Evolutionary conservation across 495 filamentous ascomycete species (phyloP), one percentile per base, ranked within the genome.

Genomic region (Evernia prunastri): DNA sequence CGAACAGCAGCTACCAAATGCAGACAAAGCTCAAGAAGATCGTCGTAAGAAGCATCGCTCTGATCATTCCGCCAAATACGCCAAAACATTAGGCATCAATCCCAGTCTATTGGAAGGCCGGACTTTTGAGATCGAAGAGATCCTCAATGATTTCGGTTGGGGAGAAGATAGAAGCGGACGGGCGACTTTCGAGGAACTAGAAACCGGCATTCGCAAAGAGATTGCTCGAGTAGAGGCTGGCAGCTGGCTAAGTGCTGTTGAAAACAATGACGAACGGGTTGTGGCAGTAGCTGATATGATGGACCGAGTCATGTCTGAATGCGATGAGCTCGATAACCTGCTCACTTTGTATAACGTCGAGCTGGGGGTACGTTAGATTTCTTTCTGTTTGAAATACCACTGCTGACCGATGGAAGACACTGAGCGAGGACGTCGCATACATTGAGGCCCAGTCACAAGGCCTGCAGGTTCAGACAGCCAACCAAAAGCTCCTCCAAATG

Each of bases 361-460:
- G 76, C 76, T 98, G 56, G 90, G 90, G 64, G 91, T 96, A 80
- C 80, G 90, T 84, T 10, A 31, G 8, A 10, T 49, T 10, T 47
- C 13, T 7, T 39, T 27, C 40, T 60, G 13, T 27, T 36, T 36
- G 57, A 29, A 43, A 25, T 58, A 40, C 7, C 51, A 31, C 29
- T 59, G 63, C 78, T 86, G 72, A 83, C 67, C 42, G 43, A 40
- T n/a, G 36, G 23, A 64, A 96, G 90, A 97, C 91, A 54, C 80
- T 98, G 4, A 90, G 92, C 61, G 92, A 97, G 40, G 94, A 98
- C 75, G 91, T 98, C 53, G 86, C 92, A 9, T 97, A 93, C 71
- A 97, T 98, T 59, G 94, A 98, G 77, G 90, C 95, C 12, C 94
- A 97, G 72, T 91, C 90, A 8, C 92, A 97, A 76, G 95, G 94